Percentiles rank a stretch among this genome's conserved stretches.
Evolutionary conservation across 805 yeast genomes (phyloP).

Genomic region (Yamadazyma endophytica): DNA sequence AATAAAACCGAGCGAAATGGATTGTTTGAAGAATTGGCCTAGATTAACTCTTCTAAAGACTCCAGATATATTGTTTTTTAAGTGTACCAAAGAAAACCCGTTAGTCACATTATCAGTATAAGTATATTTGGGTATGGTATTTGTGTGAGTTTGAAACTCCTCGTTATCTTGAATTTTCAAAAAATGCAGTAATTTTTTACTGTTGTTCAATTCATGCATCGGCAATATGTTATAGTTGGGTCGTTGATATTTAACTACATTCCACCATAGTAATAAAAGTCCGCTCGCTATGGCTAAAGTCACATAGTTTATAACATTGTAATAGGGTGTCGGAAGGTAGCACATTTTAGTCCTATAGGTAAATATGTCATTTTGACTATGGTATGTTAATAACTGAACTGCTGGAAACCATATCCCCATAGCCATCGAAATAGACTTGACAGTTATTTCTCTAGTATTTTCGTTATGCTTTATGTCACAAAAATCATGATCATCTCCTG

Average conservation of each 20-base stretch:
- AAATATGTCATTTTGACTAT: conserved; percentile 7
- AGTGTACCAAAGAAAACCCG: too few species aligned
- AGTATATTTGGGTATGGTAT: conserved; percentile 20
- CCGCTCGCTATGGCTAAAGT: conserved; percentile 30
- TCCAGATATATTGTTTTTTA: conserved; percentile 1
- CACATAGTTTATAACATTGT: conserved; percentile 35
- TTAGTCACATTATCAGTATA: conserved; percentile 11
- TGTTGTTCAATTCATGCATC: conserved; percentile 11
- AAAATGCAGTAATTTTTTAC: conserved; percentile 25
- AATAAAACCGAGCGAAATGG: conserved; percentile 13
- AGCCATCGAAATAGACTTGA: conserved; percentile 88
- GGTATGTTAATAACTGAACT: conserved; percentile 70
- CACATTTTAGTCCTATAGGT: conserved; percentile 38
- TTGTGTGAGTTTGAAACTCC: neutral
- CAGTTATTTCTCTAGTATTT: conserved; percentile 69
- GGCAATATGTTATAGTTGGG: conserved; percentile 26
- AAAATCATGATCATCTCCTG: conserved; percentile 97
- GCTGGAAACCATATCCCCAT: conserved; percentile 88
- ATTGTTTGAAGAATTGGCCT: conserved; percentile 16
- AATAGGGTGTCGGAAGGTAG: conserved; percentile 44
- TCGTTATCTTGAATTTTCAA: conserved; percentile 26
- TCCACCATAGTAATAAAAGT: conserved; percentile 23
- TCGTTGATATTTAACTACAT: conserved; percentile 21
- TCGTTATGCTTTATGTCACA: conserved; percentile 61
- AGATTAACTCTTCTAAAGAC: conserved; percentile 9